A percentile compares a stretch with the other conserved stretches of the same genome.
These are phyloP conservation scores for Colletotrichum cordylinicola DNA, from an alignment of 2,329 filamentous ascomycete genomes.

Conservation along the genomic window DNA sequence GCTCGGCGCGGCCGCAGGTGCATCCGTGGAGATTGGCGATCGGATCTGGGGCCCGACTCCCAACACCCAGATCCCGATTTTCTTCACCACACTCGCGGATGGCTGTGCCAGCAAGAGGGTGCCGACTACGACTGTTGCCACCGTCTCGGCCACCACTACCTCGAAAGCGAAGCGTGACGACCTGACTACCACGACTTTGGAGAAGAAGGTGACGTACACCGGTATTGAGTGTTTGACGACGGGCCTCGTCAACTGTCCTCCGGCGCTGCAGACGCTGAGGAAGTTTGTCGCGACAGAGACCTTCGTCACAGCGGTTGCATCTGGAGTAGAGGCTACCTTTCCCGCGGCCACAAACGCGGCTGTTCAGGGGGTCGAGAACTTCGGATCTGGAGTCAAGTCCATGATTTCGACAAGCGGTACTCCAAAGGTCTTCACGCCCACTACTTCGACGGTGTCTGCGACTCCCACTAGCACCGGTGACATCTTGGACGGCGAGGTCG, in stretches of 20 bases:
- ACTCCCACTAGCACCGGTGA: neutral
- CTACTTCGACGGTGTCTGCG: neutral
- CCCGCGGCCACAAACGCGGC: conserved; percentile 19
- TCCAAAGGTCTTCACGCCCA: neutral
- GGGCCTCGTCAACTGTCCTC: conserved; percentile 54
- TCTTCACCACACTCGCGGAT: conserved; percentile 54
- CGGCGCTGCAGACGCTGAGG: conserved; percentile 51
- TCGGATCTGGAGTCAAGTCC: neutral
- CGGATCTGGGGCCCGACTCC: conserved; percentile 57
- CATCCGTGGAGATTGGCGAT: conserved; percentile 47
- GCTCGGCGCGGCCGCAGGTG: conserved; percentile 59
- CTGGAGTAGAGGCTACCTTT: conserved; percentile 43
- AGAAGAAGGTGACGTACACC: conserved; percentile 36
- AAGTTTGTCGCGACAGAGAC: conserved; percentile 44
- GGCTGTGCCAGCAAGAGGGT: conserved; percentile 34
- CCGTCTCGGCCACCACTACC: conserved; percentile 27
- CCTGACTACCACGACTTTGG: conserved; percentile 42
- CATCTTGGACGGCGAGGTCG: conserved; percentile 28
- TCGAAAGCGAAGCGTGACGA: conserved; percentile 17
- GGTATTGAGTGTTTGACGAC: conserved; percentile 49
- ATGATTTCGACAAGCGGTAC: neutral
- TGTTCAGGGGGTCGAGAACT: neutral
- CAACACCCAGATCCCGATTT: conserved; percentile 53
- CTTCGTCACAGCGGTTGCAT: conserved; percentile 42
- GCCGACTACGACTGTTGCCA: conserved; percentile 30